Conservation (phyloP, 257 asterid species). For the Salvia miltiorrhiza region DNA sequence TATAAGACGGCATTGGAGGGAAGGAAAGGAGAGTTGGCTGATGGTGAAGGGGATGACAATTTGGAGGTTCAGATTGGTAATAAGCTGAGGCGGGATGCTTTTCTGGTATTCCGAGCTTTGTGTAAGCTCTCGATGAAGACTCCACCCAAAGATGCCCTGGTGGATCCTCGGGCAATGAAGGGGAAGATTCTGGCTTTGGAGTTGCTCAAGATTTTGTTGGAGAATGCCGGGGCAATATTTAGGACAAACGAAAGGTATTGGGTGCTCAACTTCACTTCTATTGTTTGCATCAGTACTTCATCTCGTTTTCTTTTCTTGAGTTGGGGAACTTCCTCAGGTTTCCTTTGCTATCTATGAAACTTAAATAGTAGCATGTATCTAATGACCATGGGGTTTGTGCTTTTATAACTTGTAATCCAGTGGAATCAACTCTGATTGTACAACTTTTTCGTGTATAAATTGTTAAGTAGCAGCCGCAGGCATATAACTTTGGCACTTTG, state of each 20-base stretch:
- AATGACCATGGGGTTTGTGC: background rate
- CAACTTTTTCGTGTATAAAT: background rate
- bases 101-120: constrained; percentile 88
- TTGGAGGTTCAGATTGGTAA: constrained; percentile 96
- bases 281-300: background rate
- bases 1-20: constrained; percentile 97
- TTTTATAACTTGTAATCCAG: background rate
- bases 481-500: background rate
- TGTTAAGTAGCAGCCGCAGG: background rate
- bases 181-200: constrained; percentile 98
- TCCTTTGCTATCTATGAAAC: background rate
- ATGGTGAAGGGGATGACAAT: constrained; percentile 86
- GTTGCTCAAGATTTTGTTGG: constrained; percentile 93
- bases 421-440: background rate
- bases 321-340: background rate
- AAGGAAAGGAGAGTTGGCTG: constrained; percentile 91
- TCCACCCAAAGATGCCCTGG: constrained; percentile 85
- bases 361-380: background rate
- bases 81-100: constrained; percentile 90
- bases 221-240: constrained; percentile 96
- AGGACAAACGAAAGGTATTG: constrained; percentile 96
- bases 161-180: constrained; percentile 92
- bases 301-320: background rate
- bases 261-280: constrained; percentile 6
- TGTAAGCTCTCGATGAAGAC: constrained; percentile 99